Evolutionary conservation across 202 grass and related monocot genomes (phyloP).

Genomic region (Schoenoplectus triqueter): DNA sequence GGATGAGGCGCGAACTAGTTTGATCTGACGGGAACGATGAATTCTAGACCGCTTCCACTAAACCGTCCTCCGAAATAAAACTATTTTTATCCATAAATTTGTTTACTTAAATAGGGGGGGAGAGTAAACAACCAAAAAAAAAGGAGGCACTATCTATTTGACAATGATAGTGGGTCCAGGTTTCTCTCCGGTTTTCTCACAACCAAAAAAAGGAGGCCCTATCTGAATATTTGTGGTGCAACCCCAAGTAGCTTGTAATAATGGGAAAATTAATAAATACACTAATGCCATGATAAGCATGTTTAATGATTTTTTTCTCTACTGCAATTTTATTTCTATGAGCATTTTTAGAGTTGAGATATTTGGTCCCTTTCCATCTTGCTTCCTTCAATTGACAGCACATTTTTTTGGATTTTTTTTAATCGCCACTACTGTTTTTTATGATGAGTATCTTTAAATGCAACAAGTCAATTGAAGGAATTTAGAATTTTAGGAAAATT

Average conservation of each 20-base stretch:
- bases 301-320: background rate
- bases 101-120: slow-evolving; percentile 1
- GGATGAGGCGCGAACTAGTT: slow-evolving; percentile 45
- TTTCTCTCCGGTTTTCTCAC: background rate
- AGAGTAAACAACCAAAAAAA: background rate
- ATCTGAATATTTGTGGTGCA: slow-evolving; percentile 24
- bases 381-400: background rate
- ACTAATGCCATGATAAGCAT: slow-evolving; percentile 11
- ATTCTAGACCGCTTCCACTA: slow-evolving; percentile 44
- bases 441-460: background rate
- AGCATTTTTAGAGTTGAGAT: background rate
- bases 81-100: slow-evolving; percentile 36
- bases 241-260: background rate
- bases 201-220: too few species aligned
- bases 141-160: slow-evolving; percentile 12
- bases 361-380: background rate
- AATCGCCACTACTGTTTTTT: background rate
- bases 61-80: slow-evolving; percentile 44
- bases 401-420: background rate
- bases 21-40: slow-evolving; percentile 46
- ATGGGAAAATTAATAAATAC: slow-evolving; percentile 23
- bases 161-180: background rate
- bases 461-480: background rate
- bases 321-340: background rate
- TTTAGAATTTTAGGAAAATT: background rate